Evolutionary conservation across 2,329 filamentous ascomycete species (phyloP).

Genomic region (Periconia sp.): DNA sequence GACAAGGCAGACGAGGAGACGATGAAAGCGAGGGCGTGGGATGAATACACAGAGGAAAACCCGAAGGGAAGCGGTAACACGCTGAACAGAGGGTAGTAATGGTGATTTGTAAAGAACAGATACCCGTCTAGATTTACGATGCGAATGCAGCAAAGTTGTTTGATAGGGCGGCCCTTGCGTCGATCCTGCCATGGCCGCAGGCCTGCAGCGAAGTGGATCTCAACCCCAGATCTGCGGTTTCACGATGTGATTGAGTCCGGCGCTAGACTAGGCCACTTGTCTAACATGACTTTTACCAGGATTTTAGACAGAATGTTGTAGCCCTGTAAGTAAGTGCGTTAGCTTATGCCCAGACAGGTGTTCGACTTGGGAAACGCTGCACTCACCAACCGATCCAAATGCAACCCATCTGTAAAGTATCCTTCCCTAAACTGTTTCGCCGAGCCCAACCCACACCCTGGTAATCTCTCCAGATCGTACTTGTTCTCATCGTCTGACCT

Average conservation of each 20-base stretch:
- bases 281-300: slow-evolving; percentile 25
- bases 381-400: slow-evolving; percentile 39
- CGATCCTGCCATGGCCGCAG: too few relatives aligned
- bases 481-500: slow-evolving; percentile 10
- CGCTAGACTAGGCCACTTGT: slow-evolving; percentile 40
- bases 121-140: slow-evolving; percentile 15
- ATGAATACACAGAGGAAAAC: slow-evolving; percentile 91
- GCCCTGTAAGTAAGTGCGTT: too few relatives aligned
- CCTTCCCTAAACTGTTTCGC: slow-evolving; percentile 38
- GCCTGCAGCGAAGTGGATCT: too few relatives aligned
- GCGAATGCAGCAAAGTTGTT: slow-evolving; percentile 2
- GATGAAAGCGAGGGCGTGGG: slow-evolving; percentile 93
- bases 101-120: slow-evolving; percentile 5
- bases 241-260: too few relatives aligned
- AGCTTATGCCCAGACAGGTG: too few relatives aligned
- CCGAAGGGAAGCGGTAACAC: slow-evolving; percentile 85
- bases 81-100: slow-evolving; percentile 71
- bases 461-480: slow-evolving; percentile 39
- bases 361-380: too few relatives aligned
- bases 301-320: slow-evolving; percentile 35
- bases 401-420: slow-evolving; percentile 48
- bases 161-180: neutral
- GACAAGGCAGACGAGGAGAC: slow-evolving; percentile 89
- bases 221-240: too few relatives aligned
- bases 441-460: slow-evolving; percentile 42